Percentiles rank a stretch among this genome's conserved stretches.
Evolutionary conservation across 1,139 yeast species (phyloP).

Genomic region (Sugiyamaella sp.): DNA sequence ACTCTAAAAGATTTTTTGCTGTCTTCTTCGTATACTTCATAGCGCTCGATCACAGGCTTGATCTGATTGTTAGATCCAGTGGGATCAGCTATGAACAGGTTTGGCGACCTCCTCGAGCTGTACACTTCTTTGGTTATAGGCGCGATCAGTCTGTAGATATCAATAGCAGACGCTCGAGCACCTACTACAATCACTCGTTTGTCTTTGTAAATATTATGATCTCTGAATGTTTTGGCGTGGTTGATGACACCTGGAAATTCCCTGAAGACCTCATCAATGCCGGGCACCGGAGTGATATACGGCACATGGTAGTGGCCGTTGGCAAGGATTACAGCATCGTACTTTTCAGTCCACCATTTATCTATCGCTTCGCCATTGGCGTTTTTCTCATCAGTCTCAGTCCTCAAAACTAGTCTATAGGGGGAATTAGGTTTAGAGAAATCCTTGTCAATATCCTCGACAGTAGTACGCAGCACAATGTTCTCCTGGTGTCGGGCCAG

Average conservation of each 20-base stretch:
- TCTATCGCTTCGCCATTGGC: constrained; percentile 10
- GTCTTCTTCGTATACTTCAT: constrained; percentile 18
- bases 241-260: constrained; percentile 52
- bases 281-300: constrained; percentile 55
- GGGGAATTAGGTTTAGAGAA: constrained; percentile 10
- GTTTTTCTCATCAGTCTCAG: constrained; percentile 12
- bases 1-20: constrained; percentile 12
- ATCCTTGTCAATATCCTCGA: constrained; percentile 14
- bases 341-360: constrained; percentile 29
- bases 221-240: constrained; percentile 64
- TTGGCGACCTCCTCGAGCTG: constrained; percentile 19
- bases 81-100: constrained; percentile 1
- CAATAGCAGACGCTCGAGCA: constrained; percentile 27
- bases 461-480: constrained; percentile 14
- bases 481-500: constrained; percentile 14
- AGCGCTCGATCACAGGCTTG: constrained; percentile 19
- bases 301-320: constrained; percentile 63
- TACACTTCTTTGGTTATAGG: constrained; percentile 19
- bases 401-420: constrained; percentile 16
- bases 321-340: constrained; percentile 61
- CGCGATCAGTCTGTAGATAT: constrained; percentile 19
- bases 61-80: not conserved
- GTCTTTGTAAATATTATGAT: constrained; percentile 45
- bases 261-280: constrained; percentile 54
- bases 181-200: constrained; percentile 60